Base-by-base conservation (phyloP, 202 grass and related monocot species). In the Hordeum pubiflorum region DNA sequence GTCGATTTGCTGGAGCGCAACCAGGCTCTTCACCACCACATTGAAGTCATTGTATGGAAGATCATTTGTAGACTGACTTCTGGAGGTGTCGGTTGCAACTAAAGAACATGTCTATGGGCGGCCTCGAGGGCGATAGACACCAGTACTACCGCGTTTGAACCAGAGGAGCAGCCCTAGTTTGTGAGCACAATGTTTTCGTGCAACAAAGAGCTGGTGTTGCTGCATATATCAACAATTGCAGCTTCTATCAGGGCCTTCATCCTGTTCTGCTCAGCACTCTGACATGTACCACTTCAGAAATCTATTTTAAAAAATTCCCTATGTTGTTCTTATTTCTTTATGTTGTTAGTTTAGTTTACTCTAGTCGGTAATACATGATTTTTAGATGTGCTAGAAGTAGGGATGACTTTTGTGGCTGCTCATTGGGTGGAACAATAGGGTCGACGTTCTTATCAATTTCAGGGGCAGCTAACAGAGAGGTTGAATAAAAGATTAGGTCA, bases 1-100 rank as follows among this genome's bases (percentile, higher is more conserved):
- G 5, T 24, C 0, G 9, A 17, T 31, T 18, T 14, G 31, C 54
- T 18, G 21, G 33, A 39, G 50, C 1, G 48, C 14, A 0, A 41
- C 8, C 12, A 74, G 7, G 12, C 9, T 36, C 26, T 31, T 39
- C 33, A 74, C 6, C n/a, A 65, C 39, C 9, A 13, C 7, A 41
- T 87, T 78, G 22, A 87, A 87, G 63, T 82, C 85, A 15, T 78
- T 82, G 36, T 3, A 1, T 1, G 72, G 85, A 10, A 87, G 79
- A 18, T 72, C 79, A 21, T 87, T 78, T 9, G 69, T 1, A 82
- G 31, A 12, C 44, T 46, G 3, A 87, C 3, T 27, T 87, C 72
- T 3, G 56, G 63, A 10, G 2, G 10, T 17, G 3, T 1, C 32
- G 34, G 71, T 34, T 13, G 12, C 10, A 54, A 29, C 31, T 48